A percentile compares a stretch with the other conserved stretches of the same genome.
These are phyloP conservation scores for Talaromyces sp. DNA, from an alignment of 2,329 filamentous ascomycete species.

Conservation along the genomic window DNA sequence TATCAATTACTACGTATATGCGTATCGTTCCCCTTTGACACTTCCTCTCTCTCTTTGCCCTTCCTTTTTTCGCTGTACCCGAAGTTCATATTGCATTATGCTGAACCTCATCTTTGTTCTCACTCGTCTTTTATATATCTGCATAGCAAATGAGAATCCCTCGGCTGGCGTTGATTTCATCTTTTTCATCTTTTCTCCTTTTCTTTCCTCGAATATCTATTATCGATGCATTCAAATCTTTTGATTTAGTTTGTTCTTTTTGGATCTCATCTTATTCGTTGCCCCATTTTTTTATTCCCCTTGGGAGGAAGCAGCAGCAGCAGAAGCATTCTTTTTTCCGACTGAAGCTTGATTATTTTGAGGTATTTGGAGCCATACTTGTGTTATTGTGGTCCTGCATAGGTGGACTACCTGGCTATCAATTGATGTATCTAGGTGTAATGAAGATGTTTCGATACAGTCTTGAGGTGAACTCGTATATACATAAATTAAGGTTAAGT, in stretches of 20 bases:
- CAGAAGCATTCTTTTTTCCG: too few species aligned
- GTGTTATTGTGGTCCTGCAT: too few species aligned
- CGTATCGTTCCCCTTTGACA: not conserved
- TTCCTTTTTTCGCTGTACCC: not conserved
- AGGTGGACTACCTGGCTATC: not conserved
- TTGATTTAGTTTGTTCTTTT: not conserved
- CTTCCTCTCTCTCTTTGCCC: not conserved
- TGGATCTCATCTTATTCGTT: not conserved
- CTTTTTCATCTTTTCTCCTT: too few species aligned
- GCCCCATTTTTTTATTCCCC: too few species aligned
- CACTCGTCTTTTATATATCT: not conserved
- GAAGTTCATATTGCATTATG: conserved; percentile 5
- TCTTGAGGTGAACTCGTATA: too few species aligned
- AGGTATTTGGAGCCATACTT: too few species aligned
- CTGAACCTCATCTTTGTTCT: not conserved
- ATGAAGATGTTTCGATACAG: too few species aligned
- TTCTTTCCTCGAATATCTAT: not conserved
- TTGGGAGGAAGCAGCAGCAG: too few species aligned
- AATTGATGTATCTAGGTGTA: not conserved
- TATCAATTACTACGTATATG: not conserved
- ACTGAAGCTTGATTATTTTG: too few species aligned
- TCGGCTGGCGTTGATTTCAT: conserved; percentile 5
- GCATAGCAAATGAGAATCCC: conserved; percentile 7
- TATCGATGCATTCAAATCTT: not conserved
- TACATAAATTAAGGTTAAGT: too few species aligned